phyloP scores from a whole-genome alignment of 495 filamentous ascomycete genomes.

The Collariella sp. region DNA sequence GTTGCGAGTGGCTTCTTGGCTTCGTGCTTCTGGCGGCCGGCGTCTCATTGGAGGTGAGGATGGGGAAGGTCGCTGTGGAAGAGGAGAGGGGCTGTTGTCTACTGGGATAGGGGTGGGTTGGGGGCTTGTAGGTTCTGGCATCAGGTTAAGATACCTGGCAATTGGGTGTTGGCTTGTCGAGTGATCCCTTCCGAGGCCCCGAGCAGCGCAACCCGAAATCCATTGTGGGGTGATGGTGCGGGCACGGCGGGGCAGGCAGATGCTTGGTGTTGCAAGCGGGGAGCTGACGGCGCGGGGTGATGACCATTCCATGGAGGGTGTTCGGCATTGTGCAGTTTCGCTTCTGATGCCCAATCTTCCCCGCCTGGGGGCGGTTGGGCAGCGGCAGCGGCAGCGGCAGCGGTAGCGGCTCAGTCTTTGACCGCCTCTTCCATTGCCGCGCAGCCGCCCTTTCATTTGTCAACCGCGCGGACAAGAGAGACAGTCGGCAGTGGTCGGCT shows the following conservation, averaged over 20 bases:
- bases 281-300: neutral
- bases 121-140: no score
- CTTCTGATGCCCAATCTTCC: neutral
- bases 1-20: neutral
- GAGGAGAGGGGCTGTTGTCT: no score
- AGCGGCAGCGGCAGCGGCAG: no score
- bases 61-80: neutral
- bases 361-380: neutral
- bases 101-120: no score
- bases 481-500: neutral
- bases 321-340: neutral
- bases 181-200: no score
- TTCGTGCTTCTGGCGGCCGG: neutral
- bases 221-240: no score
- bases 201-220: no score
- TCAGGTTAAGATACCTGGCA: no score
- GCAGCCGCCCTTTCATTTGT: neutral
- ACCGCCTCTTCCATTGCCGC: neutral
- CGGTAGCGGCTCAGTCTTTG: no score
- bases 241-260: neutral
- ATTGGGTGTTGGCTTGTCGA: no score
- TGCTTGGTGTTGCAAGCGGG: neutral
- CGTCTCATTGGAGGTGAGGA: neutral
- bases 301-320: neutral
- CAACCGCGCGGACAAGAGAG: neutral